Evolutionary conservation across 805 yeast species (phyloP), one percentile per base, ranked within the genome.

Genomic region (Lachancea quebecensis): DNA sequence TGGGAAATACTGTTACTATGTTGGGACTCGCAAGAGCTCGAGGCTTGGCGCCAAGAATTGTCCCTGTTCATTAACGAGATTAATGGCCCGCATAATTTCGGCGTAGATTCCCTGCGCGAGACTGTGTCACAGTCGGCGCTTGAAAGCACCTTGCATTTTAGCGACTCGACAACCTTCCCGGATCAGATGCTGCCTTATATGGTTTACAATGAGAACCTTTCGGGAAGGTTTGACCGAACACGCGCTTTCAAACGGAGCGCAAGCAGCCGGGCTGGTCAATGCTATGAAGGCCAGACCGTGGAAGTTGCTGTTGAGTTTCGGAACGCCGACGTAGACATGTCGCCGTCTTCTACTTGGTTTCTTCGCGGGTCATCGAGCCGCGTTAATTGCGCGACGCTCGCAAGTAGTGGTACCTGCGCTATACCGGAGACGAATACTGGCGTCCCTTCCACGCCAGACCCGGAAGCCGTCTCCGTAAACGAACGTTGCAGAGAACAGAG

Each of bases 1-100:
- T 72, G 65, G 54, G 85, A 80, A 56, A 37, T 79, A 1, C 51
- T 74, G 21, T 54, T 74, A 9, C 42, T 70, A 3, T 60, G 68
- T 11, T 48, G 62, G 0, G 55, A 62, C 35, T 42, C 48, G 4
- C 21, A 43, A 2, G 84, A 78, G 47, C 55, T 52, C 35, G 35
- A 46, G 0, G 45, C 65, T 0, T 80, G 85, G 85, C 44, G 47
- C 9, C 67, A 68, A 31, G 53, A 62, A 29, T 41, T 68, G 11
- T 53, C 51, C n/a, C 40, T 64, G 2, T 53, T 66, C 48, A 58
- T 62, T 0, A 46, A 56, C 39, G 35, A 47, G 35, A 63, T 65
- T 3, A 59, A 62, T 45, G 70, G 69, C 0, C 67, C 69, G 25
- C 65, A 66, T 45, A 39, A 36, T 3, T 55, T 64, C 46, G 66